Evolutionary conservation across 257 asterid genomes (phyloP), one percentile per base, ranked within the genome.

Genomic region (Nicotiana tomentosiformis): DNA sequence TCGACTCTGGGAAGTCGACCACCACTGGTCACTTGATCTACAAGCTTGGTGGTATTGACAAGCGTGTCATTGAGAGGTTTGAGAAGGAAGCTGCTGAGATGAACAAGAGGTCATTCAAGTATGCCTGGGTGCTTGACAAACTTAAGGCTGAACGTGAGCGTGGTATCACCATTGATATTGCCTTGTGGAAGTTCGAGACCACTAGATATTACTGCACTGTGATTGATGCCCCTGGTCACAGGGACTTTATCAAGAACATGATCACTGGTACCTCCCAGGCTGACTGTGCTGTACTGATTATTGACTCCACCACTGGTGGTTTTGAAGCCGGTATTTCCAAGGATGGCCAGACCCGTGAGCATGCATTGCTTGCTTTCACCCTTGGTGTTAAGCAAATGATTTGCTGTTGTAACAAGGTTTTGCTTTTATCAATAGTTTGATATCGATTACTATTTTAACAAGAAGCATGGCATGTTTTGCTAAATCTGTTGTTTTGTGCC

Each of bases 131-230:
- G 84, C 91, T 93, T 14, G 97, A 93, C 93, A 93, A 93, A 84
- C 97, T 93, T 55, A 93, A 93, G 92, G 97, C 97, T 14, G 97
- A 93, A 90, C 98, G 97, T 39, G 98, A 93, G 69, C 98, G 97
- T 89, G 98, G 97, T 87, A 93, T 93, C 55, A 93, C 98, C 74
- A 93, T 93, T 62, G 97, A 93, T 85, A 93, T 93, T 83, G 98
- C 98, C 82, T 77, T 93, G 90, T 93, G 97, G 97, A 93, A 93
- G 88, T 93, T 93, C 18, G 98, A 92, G 92, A 93, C 98, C 68
- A 92, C 94, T 33, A 93, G 92, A 87, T 93, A 93, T 86, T 93
- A 93, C 92, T 92, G 95, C 92, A 92, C 95, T 0, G 97, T 93
- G 81, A 93, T 93, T 77, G 97, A 93, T 89, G 97, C 97, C 10